Conservation (phyloP, 2,329 filamentous ascomycete species). For the Talaromyces sp. region DNA sequence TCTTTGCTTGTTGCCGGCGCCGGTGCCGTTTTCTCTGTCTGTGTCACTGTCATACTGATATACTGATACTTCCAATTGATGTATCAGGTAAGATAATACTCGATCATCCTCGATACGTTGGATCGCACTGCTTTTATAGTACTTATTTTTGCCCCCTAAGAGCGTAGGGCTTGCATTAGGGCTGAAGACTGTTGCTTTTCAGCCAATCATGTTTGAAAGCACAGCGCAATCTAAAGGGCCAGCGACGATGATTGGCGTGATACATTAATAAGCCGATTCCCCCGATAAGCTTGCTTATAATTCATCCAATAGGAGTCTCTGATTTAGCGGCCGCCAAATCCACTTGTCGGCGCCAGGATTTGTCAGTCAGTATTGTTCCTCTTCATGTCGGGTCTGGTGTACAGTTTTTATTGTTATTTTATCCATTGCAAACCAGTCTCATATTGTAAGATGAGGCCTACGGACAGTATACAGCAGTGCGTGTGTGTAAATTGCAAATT, state of each 20-base stretch:
- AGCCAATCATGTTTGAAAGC: neutral
- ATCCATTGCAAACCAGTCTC: neutral
- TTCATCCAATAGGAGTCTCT: neutral
- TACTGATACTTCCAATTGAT: neutral
- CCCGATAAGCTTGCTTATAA: neutral
- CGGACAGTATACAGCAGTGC: neutral
- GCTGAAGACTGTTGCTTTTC: neutral
- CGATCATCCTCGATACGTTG: neutral
- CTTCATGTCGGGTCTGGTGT: neutral
- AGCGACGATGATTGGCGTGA: neutral
- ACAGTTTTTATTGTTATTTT: neutral
- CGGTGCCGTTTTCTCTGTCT: neutral
- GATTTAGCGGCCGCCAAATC: neutral
- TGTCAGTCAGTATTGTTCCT: neutral
- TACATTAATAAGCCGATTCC: neutral
- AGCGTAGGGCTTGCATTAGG: neutral
- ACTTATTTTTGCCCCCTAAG: neutral
- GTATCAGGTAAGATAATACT: too few relatives aligned
- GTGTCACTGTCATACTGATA: neutral
- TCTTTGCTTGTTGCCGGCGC: neutral
- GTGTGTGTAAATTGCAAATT: slow-evolving; percentile 14
- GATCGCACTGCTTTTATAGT: neutral
- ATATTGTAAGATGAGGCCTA: neutral
- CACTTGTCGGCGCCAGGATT: slow-evolving; percentile 7
- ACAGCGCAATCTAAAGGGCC: neutral